Base-by-base conservation (phyloP, 2,329 filamentous ascomycete species). In the Didymella pomorum region DNA sequence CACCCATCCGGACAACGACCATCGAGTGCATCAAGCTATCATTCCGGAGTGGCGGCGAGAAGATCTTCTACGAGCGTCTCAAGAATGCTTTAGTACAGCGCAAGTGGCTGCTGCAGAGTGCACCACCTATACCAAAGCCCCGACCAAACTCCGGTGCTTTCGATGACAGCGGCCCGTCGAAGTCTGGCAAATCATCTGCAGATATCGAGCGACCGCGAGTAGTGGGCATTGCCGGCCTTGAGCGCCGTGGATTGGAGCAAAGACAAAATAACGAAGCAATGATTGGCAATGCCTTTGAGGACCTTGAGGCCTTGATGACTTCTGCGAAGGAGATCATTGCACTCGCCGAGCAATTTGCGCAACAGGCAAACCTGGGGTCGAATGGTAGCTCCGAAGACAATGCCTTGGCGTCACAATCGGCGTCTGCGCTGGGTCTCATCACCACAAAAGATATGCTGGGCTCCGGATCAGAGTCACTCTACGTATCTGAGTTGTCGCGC, bases 281-380 rank as follows among this genome's bases (percentile, higher is more conserved):
- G 48, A 97, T 99, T 64, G 94, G 94, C 25, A 93, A 87, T 64
- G 93, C 95, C 0, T 99, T 99, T 70, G 94, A 97, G 74, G 95
- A 99, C 71, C 85, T 99, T 0, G 94, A 98, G 74, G 93, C 95
- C 3, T 83, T 99, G 35, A 99, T 98, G 94, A 92, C 93, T 3
- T 97, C 94, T 3, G 95, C 95, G 5, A 97, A 98, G 74, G 92
- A 99, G 73, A 92, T 99, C 47, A 89, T 98, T 49, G 92, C 93
- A 5, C 87, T 99, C 41, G 95, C 95, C 0, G 94, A 98, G 76
- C 88, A 88, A 16, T 94, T 98, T 67, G 88, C 92, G 1, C 83
- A 87, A 12, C 90, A 93, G 71, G 81, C 82, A 0, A 81, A 82
- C 56, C 79, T 81, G 20, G 86, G 84, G 21, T 84, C 82, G n/a